Evolutionary conservation across 768 basidiomycete species (phyloP), one percentile per base, ranked within the genome.

Genomic region (Jaapia argillacea): DNA sequence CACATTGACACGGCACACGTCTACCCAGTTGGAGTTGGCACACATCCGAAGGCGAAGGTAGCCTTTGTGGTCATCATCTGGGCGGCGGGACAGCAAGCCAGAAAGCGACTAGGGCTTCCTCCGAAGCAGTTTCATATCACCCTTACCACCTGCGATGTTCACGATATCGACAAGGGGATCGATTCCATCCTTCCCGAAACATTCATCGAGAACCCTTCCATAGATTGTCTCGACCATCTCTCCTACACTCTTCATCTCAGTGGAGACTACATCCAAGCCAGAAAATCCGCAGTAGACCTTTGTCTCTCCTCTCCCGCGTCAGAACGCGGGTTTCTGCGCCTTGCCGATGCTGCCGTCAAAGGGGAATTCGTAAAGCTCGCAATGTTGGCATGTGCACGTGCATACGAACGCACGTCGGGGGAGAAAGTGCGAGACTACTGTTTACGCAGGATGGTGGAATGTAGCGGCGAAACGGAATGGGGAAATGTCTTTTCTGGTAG

Each of bases 111-210:
- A 7, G 71, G 72, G 2, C 62, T 78, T 5, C 61, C 68, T 16
- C 67, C 70, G 3, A 73, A 71, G 54, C 61, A 75, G n/a, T 78
- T 79, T 50, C 71, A 77, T 52, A 69, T 77, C 51, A 70, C 69
- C 5, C 59, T 79, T 7, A 68, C 72, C 10, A 41, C 47, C 6
- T 49, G 52, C 6, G 68, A 73, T 49, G 57, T 66, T 28, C 67
- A 69, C 49, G 61, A 63, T 38, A 54, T 72, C 45, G 66, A 72
- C 55, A 75, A 75, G 52, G 69, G 72, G 5, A 52, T 74, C 36
- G 50, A 61, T 24, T 68, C 73, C 0, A 62, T 78, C 1, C 48
- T 77, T 20, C 61, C 60, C 2, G 58, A 51, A 2, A 62, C 68
- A 36, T 56, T 62, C 38, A 57, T 64, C 5, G 5, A 36, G 1